Conservation (phyloP, 768 basidiomycete genomes). For the Baorangia bicolor region DNA sequence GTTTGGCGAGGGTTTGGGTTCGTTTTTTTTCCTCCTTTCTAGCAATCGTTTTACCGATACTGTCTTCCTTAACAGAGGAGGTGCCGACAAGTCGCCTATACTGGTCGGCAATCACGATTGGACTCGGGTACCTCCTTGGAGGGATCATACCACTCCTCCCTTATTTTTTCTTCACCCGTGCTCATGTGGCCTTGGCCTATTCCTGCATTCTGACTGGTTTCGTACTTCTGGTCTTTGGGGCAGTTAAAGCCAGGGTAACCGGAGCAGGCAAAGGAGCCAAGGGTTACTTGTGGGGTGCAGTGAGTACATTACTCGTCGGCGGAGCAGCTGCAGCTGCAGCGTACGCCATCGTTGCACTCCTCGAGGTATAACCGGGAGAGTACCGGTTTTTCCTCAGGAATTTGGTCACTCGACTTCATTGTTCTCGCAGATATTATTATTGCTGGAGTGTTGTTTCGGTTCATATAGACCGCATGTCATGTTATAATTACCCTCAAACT, state of each 20-base stretch:
- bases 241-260: conserved; percentile 84
- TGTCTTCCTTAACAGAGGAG: conserved; percentile 59
- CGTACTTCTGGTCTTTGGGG: conserved; percentile 87
- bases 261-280: conserved; percentile 65
- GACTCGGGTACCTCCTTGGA: conserved; percentile 89
- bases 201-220: conserved; percentile 81
- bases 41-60: not conserved
- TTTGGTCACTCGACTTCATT: not conserved
- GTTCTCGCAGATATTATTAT: not conserved
- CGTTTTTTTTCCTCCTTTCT: conserved; percentile 25
- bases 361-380: conserved; percentile 36
- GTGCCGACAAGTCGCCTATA: conserved; percentile 82
- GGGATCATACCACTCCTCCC: conserved; percentile 91
- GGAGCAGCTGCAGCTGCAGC: conserved; percentile 84
- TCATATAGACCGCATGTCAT: not conserved
- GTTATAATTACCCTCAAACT: not conserved
- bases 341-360: conserved; percentile 52
- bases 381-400: not conserved
- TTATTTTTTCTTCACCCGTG: conserved; percentile 83
- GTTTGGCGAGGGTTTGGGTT: conserved; percentile 91
- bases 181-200: conserved; percentile 66
- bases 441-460: not conserved
- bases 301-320: conserved; percentile 86
- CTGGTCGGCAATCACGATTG: conserved; percentile 92
- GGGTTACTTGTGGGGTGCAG: conserved; percentile 84